Base-by-base conservation (phyloP, 305 asterid genomes). In the Fraxinus paxiana region DNA sequence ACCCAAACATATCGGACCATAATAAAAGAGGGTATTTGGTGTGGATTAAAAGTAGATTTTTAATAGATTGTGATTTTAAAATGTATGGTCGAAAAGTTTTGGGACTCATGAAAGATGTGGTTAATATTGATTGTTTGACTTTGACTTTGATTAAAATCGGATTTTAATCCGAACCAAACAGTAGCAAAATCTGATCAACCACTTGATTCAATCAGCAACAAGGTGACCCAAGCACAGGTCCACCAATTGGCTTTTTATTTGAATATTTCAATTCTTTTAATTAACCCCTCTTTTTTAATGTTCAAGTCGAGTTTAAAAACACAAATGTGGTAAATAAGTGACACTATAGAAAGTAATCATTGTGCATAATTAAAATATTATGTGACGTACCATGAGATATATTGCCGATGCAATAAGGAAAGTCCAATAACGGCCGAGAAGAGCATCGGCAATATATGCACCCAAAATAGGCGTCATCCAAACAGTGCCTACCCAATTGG, bases 381-480 rank as follows among this genome's bases (percentile, higher is more conserved):
- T 0, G 15, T 61, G 71, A 61, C 87, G 0, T 89, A 94, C 98
- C 89, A 87, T 84, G 17, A 93, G 78, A 76, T 94, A 94, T 1
- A 94, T 87, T 0, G 81, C 92, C 2, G 79, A 82, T 0, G 97
- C 92, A 4, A 84, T 20, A 35, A 95, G 75, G 69, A 95, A 92
- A 33, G 98, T 93, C 94, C 92, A 87, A 12, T 90, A 95, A 0
- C 97, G 91, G 1, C 98, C 98, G 8, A 93, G 88, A 79, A 88
- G 10, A 4, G 98, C 97, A 10, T 95, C 98, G 0, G 98, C 98
- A 13, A 91, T 28, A 59, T 93, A 95, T 0, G 98, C 98, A 4
- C 98, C 98, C 20, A 95, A 73, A 5, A 91, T 75, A 0, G 98
- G 98, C 4, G 97, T 92, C 91, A 93, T 88, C 97, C 97, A 95